These are phyloP conservation scores for Phytophthora sansomeana DNA, from an alignment of 352 stramenopile species.

Conservation along the genomic window DNA sequence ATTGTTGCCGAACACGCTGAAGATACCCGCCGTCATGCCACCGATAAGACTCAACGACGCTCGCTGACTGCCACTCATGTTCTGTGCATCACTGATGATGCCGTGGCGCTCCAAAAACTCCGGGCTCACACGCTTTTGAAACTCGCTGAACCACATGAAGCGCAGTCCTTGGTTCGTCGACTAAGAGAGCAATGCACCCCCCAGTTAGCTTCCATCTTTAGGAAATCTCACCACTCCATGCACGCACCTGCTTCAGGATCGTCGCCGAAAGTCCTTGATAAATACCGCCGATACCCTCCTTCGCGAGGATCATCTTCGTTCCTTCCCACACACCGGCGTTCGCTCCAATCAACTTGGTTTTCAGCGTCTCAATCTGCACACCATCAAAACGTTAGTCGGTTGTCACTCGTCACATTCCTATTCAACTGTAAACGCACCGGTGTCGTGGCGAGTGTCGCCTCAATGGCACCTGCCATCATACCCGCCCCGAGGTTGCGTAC, in stretches of 20 bases:
- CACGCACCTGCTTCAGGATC: constrained; percentile 93
- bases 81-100: constrained; percentile 76
- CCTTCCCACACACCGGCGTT: constrained; percentile 93
- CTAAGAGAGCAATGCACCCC: constrained; percentile 29
- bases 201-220: not conserved
- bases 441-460: constrained; percentile 94
- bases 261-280: constrained; percentile 95
- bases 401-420: not conserved
- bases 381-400: not conserved
- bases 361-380: constrained; percentile 94
- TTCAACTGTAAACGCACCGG: constrained; percentile 58
- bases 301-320: constrained; percentile 93
- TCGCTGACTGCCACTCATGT: constrained; percentile 71
- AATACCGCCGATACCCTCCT: constrained; percentile 91
- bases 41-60: constrained; percentile 93
- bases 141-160: constrained; percentile 98
- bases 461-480: constrained; percentile 92
- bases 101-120: constrained; percentile 58
- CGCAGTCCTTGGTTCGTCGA: constrained; percentile 96
- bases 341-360: constrained; percentile 97
- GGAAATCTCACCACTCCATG: not conserved
- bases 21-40: constrained; percentile 96
- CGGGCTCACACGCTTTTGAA: constrained; percentile 81
- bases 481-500: constrained; percentile 94
- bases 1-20: constrained; percentile 97